phyloP scores from a whole-genome alignment of 495 filamentous ascomycete genomes.

The Tuber umbilicatum region DNA sequence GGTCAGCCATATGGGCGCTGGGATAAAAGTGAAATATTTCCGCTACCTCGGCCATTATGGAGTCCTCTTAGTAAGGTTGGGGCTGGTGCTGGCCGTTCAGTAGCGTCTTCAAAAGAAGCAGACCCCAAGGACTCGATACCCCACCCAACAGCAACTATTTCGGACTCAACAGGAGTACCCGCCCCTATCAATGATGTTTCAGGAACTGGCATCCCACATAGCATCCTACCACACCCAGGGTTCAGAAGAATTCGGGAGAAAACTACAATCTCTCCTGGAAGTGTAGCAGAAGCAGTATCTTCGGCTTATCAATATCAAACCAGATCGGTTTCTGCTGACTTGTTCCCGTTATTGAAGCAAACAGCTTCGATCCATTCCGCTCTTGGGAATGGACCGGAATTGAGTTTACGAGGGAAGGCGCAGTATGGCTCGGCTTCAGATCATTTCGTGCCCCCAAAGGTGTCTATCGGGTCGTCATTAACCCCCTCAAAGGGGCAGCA shows the following conservation, averaged over 20 bases:
- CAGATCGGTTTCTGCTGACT: neutral
- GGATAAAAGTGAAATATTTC: slow-evolving; percentile 32
- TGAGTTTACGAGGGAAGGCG: neutral
- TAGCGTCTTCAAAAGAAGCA: neutral
- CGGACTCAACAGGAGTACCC: neutral
- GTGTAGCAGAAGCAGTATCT: neutral
- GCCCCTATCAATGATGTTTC: neutral
- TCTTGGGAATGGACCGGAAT: neutral
- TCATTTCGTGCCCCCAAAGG: neutral
- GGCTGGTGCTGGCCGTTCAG: neutral
- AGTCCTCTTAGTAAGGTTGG: neutral
- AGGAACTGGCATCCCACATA: neutral
- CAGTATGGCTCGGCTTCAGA: neutral
- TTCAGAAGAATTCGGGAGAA: neutral
- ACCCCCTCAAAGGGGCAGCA: neutral
- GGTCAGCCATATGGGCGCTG: slow-evolving; percentile 29
- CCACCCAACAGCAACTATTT: neutral
- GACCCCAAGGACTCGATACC: neutral
- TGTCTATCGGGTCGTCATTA: neutral
- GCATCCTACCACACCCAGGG: neutral
- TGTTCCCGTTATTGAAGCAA: neutral
- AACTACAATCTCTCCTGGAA: neutral
- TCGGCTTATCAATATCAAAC: neutral
- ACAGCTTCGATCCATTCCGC: neutral
- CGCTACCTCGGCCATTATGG: slow-evolving; percentile 15